These are phyloP conservation scores for Sphaerostilbella broomeana DNA, from an alignment of 2,329 filamentous ascomycete genomes.

Conservation along the genomic window DNA sequence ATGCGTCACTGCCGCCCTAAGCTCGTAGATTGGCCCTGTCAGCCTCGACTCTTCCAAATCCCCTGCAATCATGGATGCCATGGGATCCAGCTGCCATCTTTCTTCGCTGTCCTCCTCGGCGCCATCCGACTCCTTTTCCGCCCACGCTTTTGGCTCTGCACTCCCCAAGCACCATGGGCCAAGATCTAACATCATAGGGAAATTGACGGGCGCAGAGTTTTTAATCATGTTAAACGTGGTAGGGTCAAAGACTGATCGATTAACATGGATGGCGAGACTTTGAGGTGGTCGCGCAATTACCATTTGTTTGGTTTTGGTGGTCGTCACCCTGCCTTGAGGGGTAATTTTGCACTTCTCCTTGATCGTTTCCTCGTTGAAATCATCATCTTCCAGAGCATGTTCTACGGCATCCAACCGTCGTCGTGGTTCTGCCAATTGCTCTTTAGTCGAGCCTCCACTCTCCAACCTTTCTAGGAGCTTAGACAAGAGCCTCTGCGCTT, in stretches of 20 bases:
- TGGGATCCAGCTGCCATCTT: constrained; percentile 64
- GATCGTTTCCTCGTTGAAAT: constrained; percentile 67
- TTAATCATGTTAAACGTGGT: constrained; percentile 72
- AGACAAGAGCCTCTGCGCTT: constrained; percentile 41
- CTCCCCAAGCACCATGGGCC: constrained; percentile 80
- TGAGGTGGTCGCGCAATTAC: constrained; percentile 77
- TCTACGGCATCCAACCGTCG: constrained; percentile 60
- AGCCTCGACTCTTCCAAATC: constrained; percentile 43
- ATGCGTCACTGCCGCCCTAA: constrained; percentile 82
- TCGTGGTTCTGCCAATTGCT: constrained; percentile 44
- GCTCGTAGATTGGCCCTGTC: constrained; percentile 60
- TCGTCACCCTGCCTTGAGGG: constrained; percentile 61
- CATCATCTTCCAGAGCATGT: constrained; percentile 67
- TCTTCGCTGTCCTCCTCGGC: constrained; percentile 40
- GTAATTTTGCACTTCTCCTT: constrained; percentile 58
- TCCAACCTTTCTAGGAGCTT: constrained; percentile 38
- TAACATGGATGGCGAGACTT: constrained; percentile 79
- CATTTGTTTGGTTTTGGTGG: constrained; percentile 84
- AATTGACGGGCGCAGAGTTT: constrained; percentile 72
- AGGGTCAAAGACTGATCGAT: constrained; percentile 86
- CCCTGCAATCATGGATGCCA: constrained; percentile 65
- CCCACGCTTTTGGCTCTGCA: constrained; percentile 17
- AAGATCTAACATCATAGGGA: constrained; percentile 68
- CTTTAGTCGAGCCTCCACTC: constrained; percentile 33
- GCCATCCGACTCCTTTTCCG: constrained; percentile 7